Evolutionary conservation across 139 green algal species (phyloP), one percentile per base, ranked within the genome.

Genomic region (Desmodesmus armatus): DNA sequence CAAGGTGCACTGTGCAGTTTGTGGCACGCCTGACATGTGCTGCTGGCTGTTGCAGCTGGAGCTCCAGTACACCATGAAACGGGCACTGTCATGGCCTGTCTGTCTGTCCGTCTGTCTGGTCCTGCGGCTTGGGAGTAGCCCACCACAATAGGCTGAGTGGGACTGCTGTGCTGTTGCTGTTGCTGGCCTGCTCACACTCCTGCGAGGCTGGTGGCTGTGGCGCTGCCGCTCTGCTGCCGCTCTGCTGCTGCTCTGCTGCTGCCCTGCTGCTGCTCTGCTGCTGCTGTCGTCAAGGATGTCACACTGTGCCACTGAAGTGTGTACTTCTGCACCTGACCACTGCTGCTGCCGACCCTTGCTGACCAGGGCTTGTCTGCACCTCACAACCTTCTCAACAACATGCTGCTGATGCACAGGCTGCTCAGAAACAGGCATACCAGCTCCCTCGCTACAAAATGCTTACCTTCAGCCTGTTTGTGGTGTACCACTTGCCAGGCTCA

Each of bases 401-500:
- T n/a, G 29, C 15, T 43, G 63, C 31, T 44, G 63, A 2, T 72
- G 13, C 1, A n/a, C n/a, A n/a, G 9, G 37, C 44, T 47, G 73
- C 73, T 41, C 0, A 66, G 53, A 5, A 55, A 35, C 47, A 49
- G 49, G 3, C 7, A 6, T 23, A 3, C 5, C 31, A 51, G 51
- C 29, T 53, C 23, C n/a, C 31, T 51, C 21, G 33, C 47, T 43
- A 27, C 21, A 6, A 31, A 35, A 13, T 58, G 39, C 84, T 21
- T 82, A 96, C 94, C 89, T 95, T 89, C n/a, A 98, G 88, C n/a
- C 95, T 85, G 89, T 99, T 97, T 83, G 93, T 94, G 25, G 89
- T 96, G 89, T 99, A 98, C 94, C 94, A 97, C 79, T 96, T 92
- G 55, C 95, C 95, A 78, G 97, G 94, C 92, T 98, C 95, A 29